phyloP scores from a whole-genome alignment of 495 filamentous ascomycete genomes.

The Lophiotrema nucula region DNA sequence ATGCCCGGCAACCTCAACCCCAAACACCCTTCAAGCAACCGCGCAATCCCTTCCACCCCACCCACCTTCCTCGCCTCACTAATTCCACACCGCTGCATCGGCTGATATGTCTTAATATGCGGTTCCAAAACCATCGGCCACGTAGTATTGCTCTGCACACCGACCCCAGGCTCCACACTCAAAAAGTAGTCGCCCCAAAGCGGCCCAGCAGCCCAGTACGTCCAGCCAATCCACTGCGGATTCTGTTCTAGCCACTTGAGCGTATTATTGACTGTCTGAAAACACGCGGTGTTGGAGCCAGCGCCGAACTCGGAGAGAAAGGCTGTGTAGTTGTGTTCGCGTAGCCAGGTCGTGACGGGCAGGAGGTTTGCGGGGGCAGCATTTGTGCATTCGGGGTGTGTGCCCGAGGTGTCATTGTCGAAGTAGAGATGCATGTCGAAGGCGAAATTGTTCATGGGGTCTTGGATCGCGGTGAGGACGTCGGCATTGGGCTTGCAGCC shows the following conservation, averaged over 20 bases:
- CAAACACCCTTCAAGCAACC: slow-evolving; percentile 24
- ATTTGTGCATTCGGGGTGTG: slow-evolving; percentile 27
- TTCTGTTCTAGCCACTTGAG: slow-evolving; percentile 22
- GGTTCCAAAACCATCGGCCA: slow-evolving; percentile 21
- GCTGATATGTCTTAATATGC: slow-evolving; percentile 10
- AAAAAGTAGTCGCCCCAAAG: slow-evolving; percentile 33
- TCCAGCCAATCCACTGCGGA: slow-evolving; percentile 34
- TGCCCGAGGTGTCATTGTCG: slow-evolving; percentile 35
- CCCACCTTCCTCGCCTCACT: slow-evolving; percentile 3
- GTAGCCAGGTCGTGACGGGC: slow-evolving; percentile 31
- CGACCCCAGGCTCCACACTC: slow-evolving; percentile 19
- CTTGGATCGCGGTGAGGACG: slow-evolving; percentile 26
- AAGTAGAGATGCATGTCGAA: slow-evolving; percentile 39
- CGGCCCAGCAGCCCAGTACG: slow-evolving; percentile 36
- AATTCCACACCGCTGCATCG: slow-evolving; percentile 25
- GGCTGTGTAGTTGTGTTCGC: slow-evolving; percentile 32
- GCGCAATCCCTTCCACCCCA: slow-evolving; percentile 10
- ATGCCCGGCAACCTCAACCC: slow-evolving; percentile 11
- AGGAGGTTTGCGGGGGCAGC: slow-evolving; percentile 28
- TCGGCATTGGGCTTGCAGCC: slow-evolving; percentile 27
- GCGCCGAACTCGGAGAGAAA: slow-evolving; percentile 35
- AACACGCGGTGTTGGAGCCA: slow-evolving; percentile 25
- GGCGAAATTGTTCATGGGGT: slow-evolving; percentile 34
- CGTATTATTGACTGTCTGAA: slow-evolving; percentile 21
- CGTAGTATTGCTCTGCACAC: slow-evolving; percentile 13